Conservation (phyloP, 768 basidiomycete species). For the Crepidotus variabilis region DNA sequence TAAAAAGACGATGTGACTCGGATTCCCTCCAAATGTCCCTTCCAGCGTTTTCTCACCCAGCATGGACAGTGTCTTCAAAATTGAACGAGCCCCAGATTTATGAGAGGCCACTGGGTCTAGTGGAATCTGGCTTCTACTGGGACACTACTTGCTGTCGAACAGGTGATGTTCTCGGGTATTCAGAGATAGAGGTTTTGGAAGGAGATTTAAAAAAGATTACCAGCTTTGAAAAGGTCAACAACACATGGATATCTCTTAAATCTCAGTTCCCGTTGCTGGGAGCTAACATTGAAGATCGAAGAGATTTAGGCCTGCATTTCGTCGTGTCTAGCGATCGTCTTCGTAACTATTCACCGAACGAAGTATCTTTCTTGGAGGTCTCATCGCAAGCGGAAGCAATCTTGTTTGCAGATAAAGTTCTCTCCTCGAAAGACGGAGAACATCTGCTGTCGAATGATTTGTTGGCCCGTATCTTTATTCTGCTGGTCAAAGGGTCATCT, state of each 20-base stretch:
- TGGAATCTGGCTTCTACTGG: conserved; percentile 40
- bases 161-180: conserved; percentile 36
- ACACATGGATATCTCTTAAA: conserved; percentile 47
- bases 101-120: conserved; percentile 35
- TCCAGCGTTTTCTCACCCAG: neutral
- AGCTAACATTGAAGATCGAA: conserved; percentile 31
- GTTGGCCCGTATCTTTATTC: conserved; percentile 38
- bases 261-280: conserved; percentile 46
- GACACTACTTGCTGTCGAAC: conserved; percentile 39
- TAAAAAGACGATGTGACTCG: no score
- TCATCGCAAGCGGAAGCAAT: conserved; percentile 31
- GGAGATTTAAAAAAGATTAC: conserved; percentile 11
- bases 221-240: conserved; percentile 28
- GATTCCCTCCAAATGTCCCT: no score
- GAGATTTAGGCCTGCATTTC: conserved; percentile 31
- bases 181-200: conserved; percentile 23
- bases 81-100: conserved; percentile 11
- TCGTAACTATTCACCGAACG: conserved; percentile 24
- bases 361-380: conserved; percentile 33
- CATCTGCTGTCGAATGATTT: conserved; percentile 35
- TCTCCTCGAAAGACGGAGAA: conserved; percentile 25
- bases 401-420: conserved; percentile 21
- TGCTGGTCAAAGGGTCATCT: conserved; percentile 23
- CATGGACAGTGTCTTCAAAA: neutral
- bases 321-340: conserved; percentile 37